Evolutionary conservation across 768 basidiomycete genomes (phyloP).

Genomic region (Xerocomus brunneocitrinus): DNA sequence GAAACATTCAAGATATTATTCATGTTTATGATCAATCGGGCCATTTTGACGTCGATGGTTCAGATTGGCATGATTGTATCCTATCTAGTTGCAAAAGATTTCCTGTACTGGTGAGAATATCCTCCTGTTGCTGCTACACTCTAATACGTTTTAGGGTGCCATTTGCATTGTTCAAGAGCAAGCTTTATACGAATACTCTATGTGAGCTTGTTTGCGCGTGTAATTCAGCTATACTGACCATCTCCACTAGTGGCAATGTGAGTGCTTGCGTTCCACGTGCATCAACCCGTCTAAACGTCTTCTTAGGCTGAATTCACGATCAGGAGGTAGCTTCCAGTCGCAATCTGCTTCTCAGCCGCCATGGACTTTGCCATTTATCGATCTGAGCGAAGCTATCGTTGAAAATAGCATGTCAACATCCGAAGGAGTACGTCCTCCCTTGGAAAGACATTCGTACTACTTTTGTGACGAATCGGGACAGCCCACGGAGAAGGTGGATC

Average conservation of each 20-base stretch:
- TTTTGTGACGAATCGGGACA: constrained; percentile 4
- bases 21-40: constrained; percentile 16
- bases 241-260: constrained; percentile 14
- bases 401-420: constrained; percentile 3
- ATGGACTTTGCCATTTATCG: constrained; percentile 8
- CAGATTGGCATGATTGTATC: constrained; percentile 15
- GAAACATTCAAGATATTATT: constrained; percentile 14
- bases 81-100: constrained; percentile 10
- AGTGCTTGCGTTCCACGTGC: background rate
- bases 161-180: constrained; percentile 23
- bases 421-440: constrained; percentile 1
- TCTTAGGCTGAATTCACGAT: constrained; percentile 13
- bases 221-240: background rate
- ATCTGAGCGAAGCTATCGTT: background rate
- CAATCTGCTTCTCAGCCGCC: constrained; percentile 1
- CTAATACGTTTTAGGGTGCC: constrained; percentile 13
- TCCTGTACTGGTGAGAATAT: constrained; percentile 15
- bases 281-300: background rate
- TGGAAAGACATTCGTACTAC: background rate
- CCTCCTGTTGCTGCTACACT: background rate
- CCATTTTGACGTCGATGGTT: constrained; percentile 16
- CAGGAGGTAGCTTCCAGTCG: background rate
- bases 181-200: constrained; percentile 21
- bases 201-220: constrained; percentile 4
- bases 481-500: background rate